Evolutionary conservation across 2,329 filamentous ascomycete species (phyloP), one percentile per base, ranked within the genome.

Genomic region (Fusarium longipes): DNA sequence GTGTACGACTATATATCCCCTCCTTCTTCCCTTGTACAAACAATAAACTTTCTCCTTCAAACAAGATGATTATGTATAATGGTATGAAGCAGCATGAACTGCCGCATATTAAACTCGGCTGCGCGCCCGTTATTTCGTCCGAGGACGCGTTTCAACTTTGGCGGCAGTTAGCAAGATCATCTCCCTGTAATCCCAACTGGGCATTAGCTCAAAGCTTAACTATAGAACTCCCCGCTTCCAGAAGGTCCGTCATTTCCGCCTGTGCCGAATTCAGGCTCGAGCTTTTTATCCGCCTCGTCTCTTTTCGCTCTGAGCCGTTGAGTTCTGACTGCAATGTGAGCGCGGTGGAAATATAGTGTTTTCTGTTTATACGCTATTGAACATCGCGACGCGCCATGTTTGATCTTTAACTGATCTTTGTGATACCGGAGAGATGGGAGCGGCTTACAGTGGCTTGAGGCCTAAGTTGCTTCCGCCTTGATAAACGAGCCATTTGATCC

Each of bases 241-340:
- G 45, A 63, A 42, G n/a, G 8, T 48, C 57, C 36, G 30, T 63
- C 57, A 50, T 63, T 63, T 57, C 59, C 57, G 50, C 50, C 22
- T 39, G 24, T 39, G 24, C 59, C 57, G 38, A 27, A 18, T 8
- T 29, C 15, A 14, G 43, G 49, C 44, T 49, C 14, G 57, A 36
- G 27, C 59, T 29, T 11, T 17, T 15, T 12, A 39, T 32, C 6
- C 18, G 25, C 3, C 17, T 14, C 12, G 5, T 8, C n/a, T 43
- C n/a, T 20, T 8, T 10, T 25, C 10, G 9, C n/a, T 18, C 29
- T 29, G 25, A 14, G 4, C 10, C 7, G 7, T 12, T 20, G n/a
- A 15, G 40, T 29, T 8, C 29, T 43, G 40, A 43, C 40, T 43
- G 40, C n/a, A 6, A 5, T 10, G 4, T 53, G 9, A 30, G 38